A percentile compares a stretch with the other conserved stretches of the same genome.
These are phyloP conservation scores for Nakaseomyces bracarensis DNA, from an alignment of 1,139 yeast genomes.

Conservation along the genomic window DNA sequence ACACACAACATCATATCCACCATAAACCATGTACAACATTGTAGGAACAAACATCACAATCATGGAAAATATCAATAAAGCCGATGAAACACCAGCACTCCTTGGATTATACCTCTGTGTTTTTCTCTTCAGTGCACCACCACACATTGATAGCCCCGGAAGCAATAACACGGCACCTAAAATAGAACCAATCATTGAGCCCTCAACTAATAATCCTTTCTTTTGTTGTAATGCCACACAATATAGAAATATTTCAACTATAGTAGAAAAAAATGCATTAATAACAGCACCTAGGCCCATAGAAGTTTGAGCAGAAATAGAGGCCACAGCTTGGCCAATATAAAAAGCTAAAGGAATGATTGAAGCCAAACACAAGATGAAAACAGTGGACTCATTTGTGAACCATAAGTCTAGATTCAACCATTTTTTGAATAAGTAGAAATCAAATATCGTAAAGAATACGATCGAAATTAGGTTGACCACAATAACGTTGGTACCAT, in stretches of 20 bases:
- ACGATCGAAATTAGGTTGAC: slow-evolving; percentile 77
- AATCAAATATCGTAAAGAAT: slow-evolving; percentile 74
- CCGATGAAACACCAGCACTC: slow-evolving; percentile 94
- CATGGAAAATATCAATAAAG: slow-evolving; percentile 87
- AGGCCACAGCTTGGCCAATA: slow-evolving; percentile 98
- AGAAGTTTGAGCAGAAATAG: slow-evolving; percentile 94
- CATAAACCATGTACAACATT: slow-evolving; percentile 80
- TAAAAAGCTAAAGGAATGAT: slow-evolving; percentile 92
- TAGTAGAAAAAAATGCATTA: slow-evolving; percentile 93
- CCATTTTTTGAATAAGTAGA: slow-evolving; percentile 50
- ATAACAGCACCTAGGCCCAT: slow-evolving; percentile 99
- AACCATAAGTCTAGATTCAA: slow-evolving; percentile 43
- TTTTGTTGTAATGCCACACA: slow-evolving; percentile 83
- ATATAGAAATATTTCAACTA: slow-evolving; percentile 86
- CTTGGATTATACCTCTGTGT: slow-evolving; percentile 94
- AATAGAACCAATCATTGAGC: slow-evolving; percentile 93
- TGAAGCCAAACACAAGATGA: slow-evolving; percentile 68
- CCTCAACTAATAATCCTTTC: slow-evolving; percentile 88
- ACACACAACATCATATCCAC: slow-evolving; percentile 76
- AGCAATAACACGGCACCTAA: slow-evolving; percentile 83
- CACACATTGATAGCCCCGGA: slow-evolving; percentile 96
- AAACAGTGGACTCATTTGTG: slow-evolving; percentile 52
- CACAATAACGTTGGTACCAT: slow-evolving; percentile 89
- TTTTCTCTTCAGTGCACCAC: slow-evolving; percentile 84
- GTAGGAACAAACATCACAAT: slow-evolving; percentile 93